phyloP scores from a whole-genome alignment of 768 basidiomycete species.

The Lentinus brumalis region DNA sequence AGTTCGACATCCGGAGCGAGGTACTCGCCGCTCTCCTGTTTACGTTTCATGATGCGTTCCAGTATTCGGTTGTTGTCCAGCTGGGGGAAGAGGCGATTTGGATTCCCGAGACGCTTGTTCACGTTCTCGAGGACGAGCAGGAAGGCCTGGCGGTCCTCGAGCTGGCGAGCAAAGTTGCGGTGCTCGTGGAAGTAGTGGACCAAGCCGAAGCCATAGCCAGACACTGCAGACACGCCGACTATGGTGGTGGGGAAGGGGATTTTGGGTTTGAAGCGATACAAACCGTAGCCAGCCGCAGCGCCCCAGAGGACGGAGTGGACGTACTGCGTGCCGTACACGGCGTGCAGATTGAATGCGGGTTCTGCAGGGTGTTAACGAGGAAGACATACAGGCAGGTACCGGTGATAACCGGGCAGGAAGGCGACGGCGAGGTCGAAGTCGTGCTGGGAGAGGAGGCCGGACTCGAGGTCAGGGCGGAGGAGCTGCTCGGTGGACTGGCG shows the following conservation, averaged over 20 bases:
- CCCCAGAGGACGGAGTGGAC: constrained; percentile 29
- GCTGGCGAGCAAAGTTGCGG: constrained; percentile 31
- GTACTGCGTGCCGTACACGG: constrained; percentile 22
- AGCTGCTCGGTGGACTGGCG: constrained; percentile 45
- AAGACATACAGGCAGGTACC: constrained; percentile 45
- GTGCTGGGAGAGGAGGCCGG: constrained; percentile 48
- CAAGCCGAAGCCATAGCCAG: constrained; percentile 31
- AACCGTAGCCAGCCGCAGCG: constrained; percentile 30
- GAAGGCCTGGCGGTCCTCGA: constrained; percentile 35
- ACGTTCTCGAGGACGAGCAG: constrained; percentile 35
- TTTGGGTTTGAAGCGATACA: constrained; percentile 15
- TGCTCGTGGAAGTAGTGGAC: constrained; percentile 31
- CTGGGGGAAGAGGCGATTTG: constrained; percentile 7
- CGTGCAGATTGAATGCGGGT: constrained; percentile 18
- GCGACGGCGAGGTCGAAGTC: constrained; percentile 58
- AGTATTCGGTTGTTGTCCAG: constrained; percentile 10
- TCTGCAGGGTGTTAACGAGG: constrained; percentile 3
- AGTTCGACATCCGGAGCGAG: neutral
- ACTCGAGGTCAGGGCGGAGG: constrained; percentile 53
- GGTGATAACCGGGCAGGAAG: constrained; percentile 54
- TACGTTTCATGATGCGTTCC: constrained; percentile 16
- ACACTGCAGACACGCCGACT: constrained; percentile 24
- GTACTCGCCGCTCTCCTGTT: constrained; percentile 12
- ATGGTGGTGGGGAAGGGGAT: constrained; percentile 12
- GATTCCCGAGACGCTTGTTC: constrained; percentile 22